A percentile compares a stretch with the other conserved stretches of the same genome.
Evolutionary conservation across 805 yeast genomes (phyloP).

Genomic region (Cyberlindnera bimundalis): DNA sequence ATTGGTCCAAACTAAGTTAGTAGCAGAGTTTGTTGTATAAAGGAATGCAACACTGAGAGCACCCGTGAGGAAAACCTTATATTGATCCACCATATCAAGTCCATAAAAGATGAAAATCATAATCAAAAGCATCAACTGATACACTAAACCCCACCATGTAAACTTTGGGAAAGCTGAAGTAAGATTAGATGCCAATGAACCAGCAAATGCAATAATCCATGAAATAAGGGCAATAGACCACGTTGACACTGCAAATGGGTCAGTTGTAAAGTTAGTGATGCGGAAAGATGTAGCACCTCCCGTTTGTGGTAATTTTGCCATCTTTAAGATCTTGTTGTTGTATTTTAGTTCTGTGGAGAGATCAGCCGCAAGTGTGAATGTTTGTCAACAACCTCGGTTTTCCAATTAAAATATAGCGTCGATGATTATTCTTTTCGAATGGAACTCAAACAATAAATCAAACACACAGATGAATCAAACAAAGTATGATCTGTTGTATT

Average conservation of each 20-base stretch:
- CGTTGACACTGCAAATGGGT: constrained; percentile 87
- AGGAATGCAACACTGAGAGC: constrained; percentile 65
- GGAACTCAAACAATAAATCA: too few relatives aligned
- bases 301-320: not conserved
- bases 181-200: constrained; percentile 60
- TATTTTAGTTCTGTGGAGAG: too few relatives aligned
- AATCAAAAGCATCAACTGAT: constrained; percentile 59
- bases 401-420: too few relatives aligned
- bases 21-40: constrained; percentile 82
- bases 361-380: too few relatives aligned
- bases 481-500: too few relatives aligned
- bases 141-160: constrained; percentile 96
- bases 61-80: constrained; percentile 47
- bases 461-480: too few relatives aligned
- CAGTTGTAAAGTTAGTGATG: constrained; percentile 53
- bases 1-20: constrained; percentile 67
- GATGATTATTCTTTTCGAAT: too few relatives aligned
- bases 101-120: constrained; percentile 51
- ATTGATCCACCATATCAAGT: constrained; percentile 62
- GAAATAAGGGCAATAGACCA: constrained; percentile 69
- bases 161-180: constrained; percentile 63
- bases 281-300: constrained; percentile 6
- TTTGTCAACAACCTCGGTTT: too few relatives aligned
- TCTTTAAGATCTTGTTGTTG: not conserved
- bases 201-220: constrained; percentile 88